Evolutionary conservation across 2,329 filamentous ascomycete species (phyloP).

Genomic region (Talaromyces sp.): DNA sequence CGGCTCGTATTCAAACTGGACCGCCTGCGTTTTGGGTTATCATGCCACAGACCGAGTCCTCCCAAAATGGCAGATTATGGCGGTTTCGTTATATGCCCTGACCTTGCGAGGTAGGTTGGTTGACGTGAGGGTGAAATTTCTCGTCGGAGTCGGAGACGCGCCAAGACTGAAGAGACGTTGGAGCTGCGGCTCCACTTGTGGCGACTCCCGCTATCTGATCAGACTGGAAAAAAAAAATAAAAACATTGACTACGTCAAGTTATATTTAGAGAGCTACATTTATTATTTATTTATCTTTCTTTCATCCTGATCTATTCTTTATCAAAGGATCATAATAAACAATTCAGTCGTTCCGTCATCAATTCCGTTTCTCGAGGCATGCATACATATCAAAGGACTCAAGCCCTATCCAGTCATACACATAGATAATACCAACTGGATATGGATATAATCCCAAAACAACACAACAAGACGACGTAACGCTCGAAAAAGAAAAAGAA

Average conservation of each 20-base stretch:
- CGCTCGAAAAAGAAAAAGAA: slow-evolving; percentile 7
- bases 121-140: not conserved
- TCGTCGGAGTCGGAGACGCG: not conserved
- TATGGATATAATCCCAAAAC: slow-evolving; percentile 1
- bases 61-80: not conserved
- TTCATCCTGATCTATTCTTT: not conserved
- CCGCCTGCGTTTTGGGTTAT: not conserved
- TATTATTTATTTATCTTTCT: not conserved
- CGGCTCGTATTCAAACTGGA: not conserved
- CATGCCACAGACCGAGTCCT: not conserved
- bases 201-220: not conserved
- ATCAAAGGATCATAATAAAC: not conserved
- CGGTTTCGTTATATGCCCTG: not conserved
- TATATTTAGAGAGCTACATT: not conserved
- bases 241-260: not conserved
- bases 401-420: slow-evolving; percentile 8
- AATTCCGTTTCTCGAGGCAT: slow-evolving; percentile 10
- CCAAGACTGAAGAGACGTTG: not conserved
- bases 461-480: slow-evolving; percentile 3
- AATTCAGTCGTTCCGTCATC: slow-evolving; percentile 3
- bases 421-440: slow-evolving; percentile 2
- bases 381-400: not conserved
- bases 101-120: not conserved
- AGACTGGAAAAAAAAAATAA: no score
- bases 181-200: not conserved